A percentile compares a stretch with the other conserved stretches of the same genome.
phyloP scores from a whole-genome alignment of 139 green algal species.

The Pseudopediastrum boryanum region DNA sequence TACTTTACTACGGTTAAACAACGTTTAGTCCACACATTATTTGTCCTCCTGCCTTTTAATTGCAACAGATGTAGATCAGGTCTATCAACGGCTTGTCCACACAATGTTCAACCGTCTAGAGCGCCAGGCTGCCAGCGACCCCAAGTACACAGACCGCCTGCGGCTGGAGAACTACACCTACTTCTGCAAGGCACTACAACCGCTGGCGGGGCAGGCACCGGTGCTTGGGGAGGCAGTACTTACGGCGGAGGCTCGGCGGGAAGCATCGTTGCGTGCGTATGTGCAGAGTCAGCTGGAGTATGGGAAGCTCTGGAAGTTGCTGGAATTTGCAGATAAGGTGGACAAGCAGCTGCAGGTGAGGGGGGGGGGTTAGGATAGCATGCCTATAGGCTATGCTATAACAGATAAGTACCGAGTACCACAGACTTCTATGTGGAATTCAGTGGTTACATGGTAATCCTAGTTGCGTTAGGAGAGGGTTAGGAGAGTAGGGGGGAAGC shows the following conservation, averaged over 20 bases:
- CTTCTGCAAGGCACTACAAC: constrained; percentile 41
- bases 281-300: constrained; percentile 53
- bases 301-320: constrained; percentile 46
- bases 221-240: constrained; percentile 28
- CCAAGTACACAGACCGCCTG: constrained; percentile 57
- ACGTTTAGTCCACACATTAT: too few species aligned
- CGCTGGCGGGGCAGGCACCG: constrained; percentile 22
- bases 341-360: constrained; percentile 47
- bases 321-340: constrained; percentile 48
- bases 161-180: constrained; percentile 58
- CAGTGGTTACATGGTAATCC: too few species aligned
- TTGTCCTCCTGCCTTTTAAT: not conserved
- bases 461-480: too few species aligned
- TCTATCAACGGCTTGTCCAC: constrained; percentile 18
- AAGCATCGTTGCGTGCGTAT: constrained; percentile 39
- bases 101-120: constrained; percentile 38
- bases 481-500: too few species aligned
- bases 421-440: too few species aligned
- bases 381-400: too few species aligned
- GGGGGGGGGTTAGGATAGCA: too few species aligned
- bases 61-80: constrained; percentile 8
- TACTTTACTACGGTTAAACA: too few species aligned
- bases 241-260: constrained; percentile 25
- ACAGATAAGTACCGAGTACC: too few species aligned
- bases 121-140: constrained; percentile 40